Evolutionary conservation across 495 filamentous ascomycete species (phyloP), one percentile per base, ranked within the genome.

Genomic region (Chaetomium tenue): DNA sequence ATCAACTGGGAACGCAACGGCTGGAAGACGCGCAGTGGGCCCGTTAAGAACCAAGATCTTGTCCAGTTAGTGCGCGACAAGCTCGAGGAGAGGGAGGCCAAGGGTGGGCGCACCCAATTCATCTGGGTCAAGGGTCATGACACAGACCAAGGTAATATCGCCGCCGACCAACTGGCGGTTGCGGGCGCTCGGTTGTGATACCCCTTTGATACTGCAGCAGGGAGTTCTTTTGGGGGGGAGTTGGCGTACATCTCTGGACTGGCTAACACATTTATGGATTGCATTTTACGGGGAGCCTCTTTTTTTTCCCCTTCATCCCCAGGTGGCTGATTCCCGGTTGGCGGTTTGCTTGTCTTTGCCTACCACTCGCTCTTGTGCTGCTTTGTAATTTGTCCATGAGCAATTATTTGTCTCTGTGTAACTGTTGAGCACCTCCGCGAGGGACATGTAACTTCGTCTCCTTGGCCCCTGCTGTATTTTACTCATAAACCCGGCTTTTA

Each of bases 51-150:
- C 72, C 84, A 83, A 61, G 94, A 98, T 69, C 74, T 98, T 23
- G 79, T 98, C 56, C 81, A 90, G 76, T 83, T 83, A 12, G 88
- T 96, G 50, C 77, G 89, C 37, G 79, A 81, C 20, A 85, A 84
- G 63, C 88, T 97, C n/a, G 85, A 91, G 20, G 84, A 87, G 67
- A 81, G 94, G 47, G 78, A 86, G 30, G 74, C 78, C 50, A 74
- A 81, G 15, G 84, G 84, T 8, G 86, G 83, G 5, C 75, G 82
- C 67, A 93, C 89, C 0, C 71, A 82, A 46, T 95, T 97, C 65
- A 82, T 87, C 70, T 97, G 92, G 93, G 83, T 97, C 28, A 96
- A 93, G 74, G 93, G 91, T 0, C 92, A 97, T 71, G 79, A 75
- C 20, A 77, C 78, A 15, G 79, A 90, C 60, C 72, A 72, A 7